Conservation (phyloP, 768 basidiomycete genomes). For the Phaeotremella skinneri region DNA sequence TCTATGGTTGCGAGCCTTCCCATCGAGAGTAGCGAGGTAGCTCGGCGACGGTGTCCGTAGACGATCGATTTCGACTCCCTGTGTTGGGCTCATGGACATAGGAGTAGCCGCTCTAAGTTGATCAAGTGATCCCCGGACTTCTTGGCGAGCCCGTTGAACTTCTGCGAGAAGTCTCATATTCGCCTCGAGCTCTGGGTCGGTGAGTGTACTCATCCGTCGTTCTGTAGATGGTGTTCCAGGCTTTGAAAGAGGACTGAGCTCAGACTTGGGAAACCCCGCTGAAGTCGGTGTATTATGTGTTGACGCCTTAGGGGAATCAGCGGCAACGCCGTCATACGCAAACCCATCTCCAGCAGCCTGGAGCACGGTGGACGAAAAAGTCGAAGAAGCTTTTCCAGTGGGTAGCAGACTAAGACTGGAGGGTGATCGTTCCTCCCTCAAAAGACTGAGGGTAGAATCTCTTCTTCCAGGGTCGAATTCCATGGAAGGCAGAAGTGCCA, state of each 20-base stretch:
- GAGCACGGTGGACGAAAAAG: background rate
- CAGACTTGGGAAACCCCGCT: conserved; percentile 7
- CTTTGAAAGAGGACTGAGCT: background rate
- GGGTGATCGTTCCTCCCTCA: conserved; percentile 9
- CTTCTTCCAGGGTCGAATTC: conserved; percentile 19
- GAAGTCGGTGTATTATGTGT: conserved; percentile 1
- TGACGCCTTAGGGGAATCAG: conserved; percentile 16
- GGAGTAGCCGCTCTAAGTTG: conserved; percentile 19
- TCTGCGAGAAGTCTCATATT: conserved; percentile 49
- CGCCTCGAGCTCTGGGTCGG: conserved; percentile 32
- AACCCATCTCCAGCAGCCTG: background rate
- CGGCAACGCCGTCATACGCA: conserved; percentile 14
- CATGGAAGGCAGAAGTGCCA: conserved; percentile 23
- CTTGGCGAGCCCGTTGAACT: conserved; percentile 39
- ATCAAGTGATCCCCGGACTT: conserved; percentile 40
- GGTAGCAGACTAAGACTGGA: background rate
- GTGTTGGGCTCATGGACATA: conserved; percentile 4
- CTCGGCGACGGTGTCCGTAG: background rate
- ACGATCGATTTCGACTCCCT: conserved; percentile 56
- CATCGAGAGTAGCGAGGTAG: conserved; percentile 51
- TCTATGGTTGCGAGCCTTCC: conserved; percentile 46
- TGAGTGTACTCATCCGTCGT: background rate
- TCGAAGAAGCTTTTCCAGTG: background rate
- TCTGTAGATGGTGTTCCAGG: background rate
- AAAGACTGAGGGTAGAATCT: conserved; percentile 24